Base-by-base conservation (phyloP, 176 grass and related monocot genomes). In the sorghum (Sorghum bicolor) region DNA sequence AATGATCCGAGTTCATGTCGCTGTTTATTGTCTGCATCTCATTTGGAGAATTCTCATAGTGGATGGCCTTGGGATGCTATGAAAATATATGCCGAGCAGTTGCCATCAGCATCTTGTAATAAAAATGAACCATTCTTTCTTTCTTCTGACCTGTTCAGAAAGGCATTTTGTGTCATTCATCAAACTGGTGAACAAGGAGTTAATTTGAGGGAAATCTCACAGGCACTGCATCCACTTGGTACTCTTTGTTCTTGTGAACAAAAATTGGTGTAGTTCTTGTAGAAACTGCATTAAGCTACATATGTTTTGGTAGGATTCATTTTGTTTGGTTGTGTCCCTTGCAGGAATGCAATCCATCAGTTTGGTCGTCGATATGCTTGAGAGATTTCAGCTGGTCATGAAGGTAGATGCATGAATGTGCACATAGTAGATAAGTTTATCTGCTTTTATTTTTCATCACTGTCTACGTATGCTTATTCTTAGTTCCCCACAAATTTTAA, bases 11-110 rank as follows among this genome's bases (percentile, higher is more conserved):
- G 53, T 78, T 87, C 80, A 70, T 84, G 40, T 84, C 81, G 81
- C 16, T 77, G 26, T 44, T 60, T 81, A 26, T 40, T 87, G 17
- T 84, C 89, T 34, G 81, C 53, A 64, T 70, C 81, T 87, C 81
- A 81, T 28, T 66, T 87, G 77, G 76, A 79, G 70, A 74, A 69
- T 34, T 76, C 87, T 86, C 82, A 85, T 71, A 79, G 40, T 82
- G 92, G 86, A 81, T 89, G 86, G 77, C 89, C 81, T 70, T 97
- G 92, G 95, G 88, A 92, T 86, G 69, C 88, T 62, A 92, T 97
- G 81, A 32, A 76, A 90, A 78, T 44, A 40, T 88, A 92, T 89
- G 72, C 77, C 17, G 40, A 81, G 20, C 77, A 85, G 80, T 60
- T 87, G 38, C 90, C 55, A n/a, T 79, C 77, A 12, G 22, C 82